phyloP scores from a whole-genome alignment of 2,329 filamentous ascomycete genomes.

The Pestalotiopsis sp. region DNA sequence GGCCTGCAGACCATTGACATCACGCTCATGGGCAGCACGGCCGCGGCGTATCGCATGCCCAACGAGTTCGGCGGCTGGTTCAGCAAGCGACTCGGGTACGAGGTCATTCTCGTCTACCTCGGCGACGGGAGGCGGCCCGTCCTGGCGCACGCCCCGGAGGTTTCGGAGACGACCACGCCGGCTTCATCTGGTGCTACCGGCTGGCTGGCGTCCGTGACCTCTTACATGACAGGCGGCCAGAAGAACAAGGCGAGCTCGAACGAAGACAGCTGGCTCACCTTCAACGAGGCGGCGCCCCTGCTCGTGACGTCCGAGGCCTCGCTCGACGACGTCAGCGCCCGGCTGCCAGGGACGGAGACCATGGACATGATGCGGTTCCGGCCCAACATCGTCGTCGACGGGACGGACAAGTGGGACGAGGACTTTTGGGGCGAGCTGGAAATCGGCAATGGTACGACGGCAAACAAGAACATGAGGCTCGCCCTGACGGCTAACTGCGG shows the following conservation, averaged over 20 bases:
- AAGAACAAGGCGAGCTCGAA: constrained; percentile 7
- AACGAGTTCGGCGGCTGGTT: constrained; percentile 65
- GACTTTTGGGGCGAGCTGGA: constrained; percentile 70
- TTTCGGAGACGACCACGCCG: constrained; percentile 28
- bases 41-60: constrained; percentile 66
- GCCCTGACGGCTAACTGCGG: constrained; percentile 70
- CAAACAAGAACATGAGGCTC: constrained; percentile 34
- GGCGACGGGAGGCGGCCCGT: constrained; percentile 61
- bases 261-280: constrained; percentile 59
- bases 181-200: constrained; percentile 20
- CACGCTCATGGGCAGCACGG: constrained; percentile 60
- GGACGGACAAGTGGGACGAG: constrained; percentile 64
- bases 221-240: constrained; percentile 28
- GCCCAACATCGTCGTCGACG: constrained; percentile 71
- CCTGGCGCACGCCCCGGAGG: constrained; percentile 56
- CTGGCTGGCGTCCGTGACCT: constrained; percentile 38
- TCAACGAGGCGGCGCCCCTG: constrained; percentile 75
- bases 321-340: constrained; percentile 63
- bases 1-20: constrained; percentile 51
- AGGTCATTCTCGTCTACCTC: constrained; percentile 64
- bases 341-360: constrained; percentile 48
- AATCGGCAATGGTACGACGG: constrained; percentile 31
- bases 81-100: constrained; percentile 64
- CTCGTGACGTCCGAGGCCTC: constrained; percentile 73
- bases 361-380: constrained; percentile 72